These are phyloP conservation scores for Austroboletus eburneus DNA, from an alignment of 768 basidiomycete species.

Conservation along the genomic window DNA sequence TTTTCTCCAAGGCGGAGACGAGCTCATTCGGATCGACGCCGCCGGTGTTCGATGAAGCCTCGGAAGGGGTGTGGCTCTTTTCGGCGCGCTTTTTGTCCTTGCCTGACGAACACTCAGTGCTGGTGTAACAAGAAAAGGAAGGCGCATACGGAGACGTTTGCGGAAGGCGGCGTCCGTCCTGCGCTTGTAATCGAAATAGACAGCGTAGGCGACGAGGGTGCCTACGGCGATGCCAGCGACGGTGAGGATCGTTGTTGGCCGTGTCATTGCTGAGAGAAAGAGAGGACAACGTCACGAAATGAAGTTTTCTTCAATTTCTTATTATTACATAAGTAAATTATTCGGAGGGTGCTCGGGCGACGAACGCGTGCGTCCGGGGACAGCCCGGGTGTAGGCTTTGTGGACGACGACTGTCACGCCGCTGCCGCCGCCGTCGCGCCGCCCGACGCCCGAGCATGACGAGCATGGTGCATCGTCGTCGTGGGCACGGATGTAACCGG, in stretches of 20 bases:
- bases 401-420: too few relatives aligned
- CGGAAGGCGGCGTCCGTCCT: conserved; percentile 86
- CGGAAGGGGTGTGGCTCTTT: conserved; percentile 53
- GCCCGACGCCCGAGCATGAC: too few relatives aligned
- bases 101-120: conserved; percentile 41
- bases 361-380: too few relatives aligned
- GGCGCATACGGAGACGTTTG: conserved; percentile 71
- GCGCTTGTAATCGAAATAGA: conserved; percentile 94
- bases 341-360: too few relatives aligned
- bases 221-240: conserved; percentile 48
- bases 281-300: conserved; percentile 5
- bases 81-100: conserved; percentile 90
- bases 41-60: conserved; percentile 20
- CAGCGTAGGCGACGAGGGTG: conserved; percentile 69
- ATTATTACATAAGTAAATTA: conserved; percentile 16
- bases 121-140: not conserved
- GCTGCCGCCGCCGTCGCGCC: too few relatives aligned
- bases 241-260: conserved; percentile 38
- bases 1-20: conserved; percentile 55
- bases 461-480: not conserved
- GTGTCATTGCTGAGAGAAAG: conserved; percentile 18
- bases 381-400: too few relatives aligned
- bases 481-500: conserved; percentile 14
- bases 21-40: conserved; percentile 51
- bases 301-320: conserved; percentile 2